A percentile compares a stretch with the other conserved stretches of the same genome.
These are phyloP conservation scores for Tolypocladium paradoxum DNA, from an alignment of 2,329 filamentous ascomycete genomes.

Conservation along the genomic window DNA sequence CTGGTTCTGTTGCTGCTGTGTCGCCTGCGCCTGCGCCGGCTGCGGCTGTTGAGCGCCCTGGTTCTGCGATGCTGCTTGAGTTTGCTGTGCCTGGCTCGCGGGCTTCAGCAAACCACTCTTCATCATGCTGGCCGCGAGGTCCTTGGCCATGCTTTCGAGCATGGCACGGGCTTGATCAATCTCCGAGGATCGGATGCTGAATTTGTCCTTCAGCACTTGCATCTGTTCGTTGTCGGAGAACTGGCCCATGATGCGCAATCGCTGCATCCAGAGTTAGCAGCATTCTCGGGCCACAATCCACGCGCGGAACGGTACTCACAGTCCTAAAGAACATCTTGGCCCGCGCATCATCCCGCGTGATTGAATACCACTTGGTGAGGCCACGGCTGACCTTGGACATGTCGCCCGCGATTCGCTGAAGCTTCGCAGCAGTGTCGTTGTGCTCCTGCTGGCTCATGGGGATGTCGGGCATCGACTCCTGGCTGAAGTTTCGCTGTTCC, in stretches of 20 bases:
- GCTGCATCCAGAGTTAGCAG: slow-evolving; percentile 31
- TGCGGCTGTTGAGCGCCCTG: slow-evolving; percentile 22
- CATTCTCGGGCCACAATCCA: neutral
- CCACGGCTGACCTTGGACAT: slow-evolving; percentile 34
- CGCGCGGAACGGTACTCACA: slow-evolving; percentile 27
- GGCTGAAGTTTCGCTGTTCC: slow-evolving; percentile 25
- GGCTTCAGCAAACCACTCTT: slow-evolving; percentile 15
- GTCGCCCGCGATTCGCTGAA: slow-evolving; percentile 28
- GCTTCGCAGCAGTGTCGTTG: slow-evolving; percentile 31
- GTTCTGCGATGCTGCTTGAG: slow-evolving; percentile 15
- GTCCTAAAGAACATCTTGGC: slow-evolving; percentile 41
- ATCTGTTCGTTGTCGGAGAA: slow-evolving; percentile 39
- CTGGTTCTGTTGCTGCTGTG: slow-evolving; percentile 16
- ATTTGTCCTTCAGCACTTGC: slow-evolving; percentile 32
- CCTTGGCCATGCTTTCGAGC: slow-evolving; percentile 41
- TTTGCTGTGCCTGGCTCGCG: slow-evolving; percentile 7
- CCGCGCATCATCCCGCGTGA: slow-evolving; percentile 37
- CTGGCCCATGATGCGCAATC: slow-evolving; percentile 40
- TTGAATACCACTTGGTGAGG: slow-evolving; percentile 35
- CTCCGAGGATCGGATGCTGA: slow-evolving; percentile 42
- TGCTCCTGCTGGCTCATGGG: slow-evolving; percentile 34
- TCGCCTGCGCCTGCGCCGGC: slow-evolving; percentile 18
- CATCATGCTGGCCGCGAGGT: slow-evolving; percentile 25
- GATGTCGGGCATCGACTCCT: slow-evolving; percentile 34
- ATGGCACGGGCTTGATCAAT: slow-evolving; percentile 37